Percentiles rank a stretch among this genome's conserved stretches.
phyloP scores from a whole-genome alignment of 768 basidiomycete genomes.

The Neoboletus subvelutipes region DNA sequence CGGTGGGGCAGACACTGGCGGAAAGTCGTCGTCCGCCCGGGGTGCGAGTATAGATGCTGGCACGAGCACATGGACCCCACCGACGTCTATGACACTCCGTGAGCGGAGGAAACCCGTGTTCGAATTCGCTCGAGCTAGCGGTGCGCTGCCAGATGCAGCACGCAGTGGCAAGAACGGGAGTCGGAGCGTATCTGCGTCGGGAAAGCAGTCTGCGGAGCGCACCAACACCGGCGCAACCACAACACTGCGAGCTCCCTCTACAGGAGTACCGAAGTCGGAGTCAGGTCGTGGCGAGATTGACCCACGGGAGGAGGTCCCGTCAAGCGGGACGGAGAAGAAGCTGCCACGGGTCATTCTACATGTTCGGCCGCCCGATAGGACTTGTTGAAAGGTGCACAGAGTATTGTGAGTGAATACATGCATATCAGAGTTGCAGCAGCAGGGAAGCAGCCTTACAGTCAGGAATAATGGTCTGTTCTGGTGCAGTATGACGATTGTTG shows the following conservation, averaged over 20 bases:
- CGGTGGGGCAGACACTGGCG: background rate
- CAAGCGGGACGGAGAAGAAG: conserved; percentile 53
- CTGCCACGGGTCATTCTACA: conserved; percentile 56
- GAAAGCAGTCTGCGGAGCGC: conserved; percentile 4
- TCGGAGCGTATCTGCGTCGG: conserved; percentile 5
- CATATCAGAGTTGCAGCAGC: background rate
- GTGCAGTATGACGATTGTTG: too few relatives aligned
- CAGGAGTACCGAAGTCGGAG: background rate
- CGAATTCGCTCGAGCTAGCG: too few relatives aligned
- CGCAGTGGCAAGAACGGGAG: background rate
- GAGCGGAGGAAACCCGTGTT: conserved; percentile 38
- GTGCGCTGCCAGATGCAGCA: background rate
- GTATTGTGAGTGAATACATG: background rate
- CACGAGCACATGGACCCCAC: conserved; percentile 22
- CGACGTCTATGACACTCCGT: conserved; percentile 49
- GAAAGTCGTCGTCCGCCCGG: conserved; percentile 3
- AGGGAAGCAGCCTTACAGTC: too few relatives aligned
- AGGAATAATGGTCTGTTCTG: too few relatives aligned
- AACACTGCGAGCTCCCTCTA: background rate
- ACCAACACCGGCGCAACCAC: background rate
- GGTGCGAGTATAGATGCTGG: background rate
- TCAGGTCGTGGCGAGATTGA: background rate
- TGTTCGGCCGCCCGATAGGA: conserved; percentile 42
- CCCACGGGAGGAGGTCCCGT: background rate
- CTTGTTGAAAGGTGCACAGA: background rate